A percentile compares a stretch with the other conserved stretches of the same genome.
These are phyloP conservation scores for Colletotrichum tamarilloi DNA, from an alignment of 2,329 filamentous ascomycete species.

Conservation along the genomic window DNA sequence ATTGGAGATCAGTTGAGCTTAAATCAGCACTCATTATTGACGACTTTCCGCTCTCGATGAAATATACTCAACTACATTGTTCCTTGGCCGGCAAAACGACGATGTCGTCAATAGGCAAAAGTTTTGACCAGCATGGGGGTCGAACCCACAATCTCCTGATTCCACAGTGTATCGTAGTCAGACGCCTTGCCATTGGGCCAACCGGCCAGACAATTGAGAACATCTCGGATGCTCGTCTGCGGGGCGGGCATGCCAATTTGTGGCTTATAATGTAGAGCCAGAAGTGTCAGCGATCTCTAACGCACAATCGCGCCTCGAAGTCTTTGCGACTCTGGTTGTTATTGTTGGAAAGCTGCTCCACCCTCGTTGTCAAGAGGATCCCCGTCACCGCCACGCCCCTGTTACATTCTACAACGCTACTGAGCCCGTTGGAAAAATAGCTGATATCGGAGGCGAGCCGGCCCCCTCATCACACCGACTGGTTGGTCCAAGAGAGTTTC, in stretches of 20 bases:
- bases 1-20: too few relatives aligned
- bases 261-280: background rate
- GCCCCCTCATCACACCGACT: background rate
- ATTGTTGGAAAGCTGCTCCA: background rate
- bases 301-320: background rate
- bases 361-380: background rate
- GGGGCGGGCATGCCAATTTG: rapidly evolving
- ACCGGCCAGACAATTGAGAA: slow-evolving; percentile 30
- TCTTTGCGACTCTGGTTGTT: background rate
- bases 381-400: slow-evolving; percentile 2
- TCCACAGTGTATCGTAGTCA: slow-evolving; percentile 49
- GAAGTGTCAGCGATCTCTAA: background rate
- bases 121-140: slow-evolving; percentile 35
- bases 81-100: background rate
- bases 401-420: background rate
- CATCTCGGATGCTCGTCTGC: slow-evolving; percentile 5
- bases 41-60: too few relatives aligned
- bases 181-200: slow-evolving; percentile 56
- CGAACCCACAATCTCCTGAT: slow-evolving; percentile 37
- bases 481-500: background rate
- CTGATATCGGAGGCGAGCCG: background rate
- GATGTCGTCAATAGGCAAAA: background rate
- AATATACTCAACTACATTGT: background rate
- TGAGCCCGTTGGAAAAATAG: background rate
- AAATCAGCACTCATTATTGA: too few relatives aligned